These are phyloP conservation scores for Teratosphaeria gauchensis DNA, from an alignment of 2,329 filamentous ascomycete genomes.

Conservation along the genomic window DNA sequence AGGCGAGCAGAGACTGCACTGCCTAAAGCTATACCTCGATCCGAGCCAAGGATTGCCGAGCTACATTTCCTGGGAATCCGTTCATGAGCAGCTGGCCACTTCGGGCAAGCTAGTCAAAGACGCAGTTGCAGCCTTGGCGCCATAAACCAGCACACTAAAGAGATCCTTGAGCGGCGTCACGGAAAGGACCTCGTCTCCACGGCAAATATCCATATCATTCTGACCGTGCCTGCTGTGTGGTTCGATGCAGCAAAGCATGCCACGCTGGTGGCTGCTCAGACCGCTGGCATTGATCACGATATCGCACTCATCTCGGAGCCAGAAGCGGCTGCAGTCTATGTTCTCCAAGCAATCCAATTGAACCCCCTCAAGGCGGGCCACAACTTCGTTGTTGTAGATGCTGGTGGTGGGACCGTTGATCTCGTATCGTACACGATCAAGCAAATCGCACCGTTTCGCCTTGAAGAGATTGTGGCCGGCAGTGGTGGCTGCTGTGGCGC, in stretches of 20 bases:
- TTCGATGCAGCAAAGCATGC: slow-evolving; percentile 74
- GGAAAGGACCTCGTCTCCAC: slow-evolving; percentile 66
- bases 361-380: slow-evolving; percentile 59
- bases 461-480: slow-evolving; percentile 68
- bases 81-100: slow-evolving; percentile 60
- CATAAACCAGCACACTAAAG: slow-evolving; percentile 65
- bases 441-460: slow-evolving; percentile 57
- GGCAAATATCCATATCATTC: slow-evolving; percentile 64
- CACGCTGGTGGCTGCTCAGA: slow-evolving; percentile 63
- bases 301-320: slow-evolving; percentile 72
- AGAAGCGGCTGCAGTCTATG: slow-evolving; percentile 68
- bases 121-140: slow-evolving; percentile 62
- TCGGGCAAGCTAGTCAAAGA: slow-evolving; percentile 67
- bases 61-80: slow-evolving; percentile 66
- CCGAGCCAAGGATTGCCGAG: slow-evolving; percentile 68
- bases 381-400: slow-evolving; percentile 47
- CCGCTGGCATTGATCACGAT: slow-evolving; percentile 64
- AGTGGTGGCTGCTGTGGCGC: slow-evolving; percentile 67
- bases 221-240: slow-evolving; percentile 74
- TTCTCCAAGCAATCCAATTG: slow-evolving; percentile 65
- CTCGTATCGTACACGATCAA: slow-evolving; percentile 71
- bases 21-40: slow-evolving; percentile 74
- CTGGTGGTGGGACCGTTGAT: slow-evolving; percentile 52
- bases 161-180: slow-evolving; percentile 60
- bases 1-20: slow-evolving; percentile 64